Conservation (phyloP, 2,329 filamentous ascomycete species). For the Colletotrichum tabaci region DNA sequence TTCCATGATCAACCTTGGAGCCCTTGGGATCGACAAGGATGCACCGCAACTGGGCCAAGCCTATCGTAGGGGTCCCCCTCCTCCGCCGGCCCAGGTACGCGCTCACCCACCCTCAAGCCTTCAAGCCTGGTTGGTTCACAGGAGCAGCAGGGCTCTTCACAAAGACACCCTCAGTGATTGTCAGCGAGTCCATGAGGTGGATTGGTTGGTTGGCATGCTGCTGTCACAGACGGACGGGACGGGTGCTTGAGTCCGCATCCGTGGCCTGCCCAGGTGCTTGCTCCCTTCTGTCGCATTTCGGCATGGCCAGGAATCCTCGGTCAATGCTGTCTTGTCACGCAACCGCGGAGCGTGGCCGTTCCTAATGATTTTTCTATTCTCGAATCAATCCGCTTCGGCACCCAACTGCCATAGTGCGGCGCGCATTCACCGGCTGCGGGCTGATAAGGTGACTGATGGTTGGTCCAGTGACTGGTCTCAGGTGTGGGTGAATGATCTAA, state of each 20-base stretch:
- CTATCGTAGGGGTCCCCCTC: constrained; percentile 30
- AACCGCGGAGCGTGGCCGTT: constrained; percentile 17
- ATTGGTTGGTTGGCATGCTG: constrained; percentile 37
- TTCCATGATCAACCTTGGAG: constrained; percentile 23
- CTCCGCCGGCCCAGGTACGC: constrained; percentile 38
- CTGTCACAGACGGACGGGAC: constrained; percentile 30
- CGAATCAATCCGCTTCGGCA: constrained; percentile 24
- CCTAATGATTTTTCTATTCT: background rate
- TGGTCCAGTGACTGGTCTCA: constrained; percentile 7
- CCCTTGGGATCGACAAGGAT: constrained; percentile 31
- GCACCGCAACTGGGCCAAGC: constrained; percentile 6
- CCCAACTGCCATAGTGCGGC: constrained; percentile 16
- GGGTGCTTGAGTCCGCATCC: constrained; percentile 26
- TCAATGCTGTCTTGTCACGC: constrained; percentile 13
- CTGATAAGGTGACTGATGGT: constrained; percentile 2
- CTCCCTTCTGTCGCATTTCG: constrained; percentile 8
- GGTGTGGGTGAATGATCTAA: constrained; percentile 21
- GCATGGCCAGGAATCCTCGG: constrained; percentile 27
- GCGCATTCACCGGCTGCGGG: constrained; percentile 25
- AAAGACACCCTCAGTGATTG: constrained; percentile 35
- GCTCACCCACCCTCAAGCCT: constrained; percentile 9
- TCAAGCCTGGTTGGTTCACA: constrained; percentile 4
- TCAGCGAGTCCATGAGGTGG: constrained; percentile 8
- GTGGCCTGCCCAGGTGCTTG: constrained; percentile 15
- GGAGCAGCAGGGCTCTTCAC: constrained; percentile 11